Evolutionary conservation across 2,329 filamentous ascomycete genomes (phyloP).

Genomic region (Knufia petricola): DNA sequence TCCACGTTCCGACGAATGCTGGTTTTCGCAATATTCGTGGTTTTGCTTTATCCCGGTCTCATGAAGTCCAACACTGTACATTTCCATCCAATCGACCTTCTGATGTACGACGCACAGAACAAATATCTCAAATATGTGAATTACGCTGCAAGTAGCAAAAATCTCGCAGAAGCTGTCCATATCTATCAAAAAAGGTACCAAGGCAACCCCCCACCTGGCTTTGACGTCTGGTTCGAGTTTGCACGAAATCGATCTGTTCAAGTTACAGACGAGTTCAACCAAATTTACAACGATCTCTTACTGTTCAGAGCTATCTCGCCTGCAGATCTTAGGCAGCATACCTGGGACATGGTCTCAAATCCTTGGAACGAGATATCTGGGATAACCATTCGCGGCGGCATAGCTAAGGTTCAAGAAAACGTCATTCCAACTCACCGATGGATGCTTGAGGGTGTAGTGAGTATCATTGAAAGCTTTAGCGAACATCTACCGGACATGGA

Average conservation of each 20-base stretch:
- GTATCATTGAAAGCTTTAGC: slow-evolving; percentile 46
- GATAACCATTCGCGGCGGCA: slow-evolving; percentile 46
- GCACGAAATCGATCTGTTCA: slow-evolving; percentile 42
- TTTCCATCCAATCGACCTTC: slow-evolving; percentile 46
- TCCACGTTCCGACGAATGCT: slow-evolving; percentile 9
- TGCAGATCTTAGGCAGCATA: slow-evolving; percentile 42
- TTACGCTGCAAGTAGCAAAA: slow-evolving; percentile 39
- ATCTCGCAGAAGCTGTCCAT: slow-evolving; percentile 40
- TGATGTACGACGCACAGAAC: slow-evolving; percentile 42
- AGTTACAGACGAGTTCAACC: slow-evolving; percentile 52
- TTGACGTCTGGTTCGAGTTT: slow-evolving; percentile 51
- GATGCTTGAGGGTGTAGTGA: slow-evolving; percentile 47
- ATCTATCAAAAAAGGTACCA: slow-evolving; percentile 45
- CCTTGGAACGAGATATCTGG: slow-evolving; percentile 48
- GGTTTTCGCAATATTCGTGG: slow-evolving; percentile 26
- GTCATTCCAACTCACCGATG: slow-evolving; percentile 47
- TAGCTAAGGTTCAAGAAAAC: slow-evolving; percentile 39
- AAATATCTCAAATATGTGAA: slow-evolving; percentile 42
- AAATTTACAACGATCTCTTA: slow-evolving; percentile 47
- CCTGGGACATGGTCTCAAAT: slow-evolving; percentile 44
- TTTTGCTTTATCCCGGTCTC: slow-evolving; percentile 33
- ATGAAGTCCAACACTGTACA: slow-evolving; percentile 32
- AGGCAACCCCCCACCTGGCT: slow-evolving; percentile 48
- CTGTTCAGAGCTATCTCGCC: slow-evolving; percentile 47
- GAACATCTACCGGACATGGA: slow-evolving; percentile 54